Percentiles rank a stretch among this genome's conserved stretches.
Conservation (phyloP, 176 grass and related monocot genomes). For the Musa beccarii region DNA sequence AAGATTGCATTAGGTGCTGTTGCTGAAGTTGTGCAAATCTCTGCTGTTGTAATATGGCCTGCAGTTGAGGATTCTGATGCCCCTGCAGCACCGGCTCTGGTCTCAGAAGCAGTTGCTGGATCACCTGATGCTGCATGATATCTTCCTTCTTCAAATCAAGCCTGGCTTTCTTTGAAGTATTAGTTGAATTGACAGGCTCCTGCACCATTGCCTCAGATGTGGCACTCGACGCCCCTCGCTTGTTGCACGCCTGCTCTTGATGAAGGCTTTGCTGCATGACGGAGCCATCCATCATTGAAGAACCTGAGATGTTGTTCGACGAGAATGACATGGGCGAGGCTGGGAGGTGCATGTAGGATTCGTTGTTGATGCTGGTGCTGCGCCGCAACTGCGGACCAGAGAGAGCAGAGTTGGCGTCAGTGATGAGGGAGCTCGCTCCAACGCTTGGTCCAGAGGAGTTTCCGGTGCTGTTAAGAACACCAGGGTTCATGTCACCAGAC, state of each 20-base stretch:
- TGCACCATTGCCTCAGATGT: slow-evolving; percentile 49
- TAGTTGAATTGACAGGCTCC: slow-evolving; percentile 21
- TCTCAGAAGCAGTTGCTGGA: slow-evolving; percentile 57
- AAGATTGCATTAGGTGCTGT: slow-evolving; percentile 46
- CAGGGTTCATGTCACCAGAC: slow-evolving; percentile 39
- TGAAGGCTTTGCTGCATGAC: slow-evolving; percentile 70
- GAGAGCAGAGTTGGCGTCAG: slow-evolving; percentile 64
- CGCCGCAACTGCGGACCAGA: slow-evolving; percentile 67
- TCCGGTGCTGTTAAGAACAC: slow-evolving; percentile 36
- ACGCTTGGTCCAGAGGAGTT: slow-evolving; percentile 77
- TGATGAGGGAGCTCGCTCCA: slow-evolving; percentile 79
- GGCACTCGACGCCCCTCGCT: slow-evolving; percentile 59
- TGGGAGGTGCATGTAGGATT: slow-evolving; percentile 77
- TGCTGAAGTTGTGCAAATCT: slow-evolving; percentile 37
- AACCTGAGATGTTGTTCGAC: slow-evolving; percentile 83
- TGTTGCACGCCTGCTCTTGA: slow-evolving; percentile 56
- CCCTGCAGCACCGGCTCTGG: slow-evolving; percentile 41
- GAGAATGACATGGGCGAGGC: slow-evolving; percentile 91
- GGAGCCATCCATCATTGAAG: slow-evolving; percentile 72
- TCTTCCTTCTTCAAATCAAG: slow-evolving; percentile 53
- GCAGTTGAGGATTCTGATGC: slow-evolving; percentile 57
- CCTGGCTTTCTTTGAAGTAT: slow-evolving; percentile 65
- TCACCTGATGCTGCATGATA: slow-evolving; percentile 47
- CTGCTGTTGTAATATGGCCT: slow-evolving; percentile 70
- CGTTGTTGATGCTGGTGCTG: slow-evolving; percentile 65